A percentile compares a stretch with the other conserved stretches of the same genome.
Evolutionary conservation across 2,329 filamentous ascomycete species (phyloP).

Genomic region (Samsoniella hepiali): DNA sequence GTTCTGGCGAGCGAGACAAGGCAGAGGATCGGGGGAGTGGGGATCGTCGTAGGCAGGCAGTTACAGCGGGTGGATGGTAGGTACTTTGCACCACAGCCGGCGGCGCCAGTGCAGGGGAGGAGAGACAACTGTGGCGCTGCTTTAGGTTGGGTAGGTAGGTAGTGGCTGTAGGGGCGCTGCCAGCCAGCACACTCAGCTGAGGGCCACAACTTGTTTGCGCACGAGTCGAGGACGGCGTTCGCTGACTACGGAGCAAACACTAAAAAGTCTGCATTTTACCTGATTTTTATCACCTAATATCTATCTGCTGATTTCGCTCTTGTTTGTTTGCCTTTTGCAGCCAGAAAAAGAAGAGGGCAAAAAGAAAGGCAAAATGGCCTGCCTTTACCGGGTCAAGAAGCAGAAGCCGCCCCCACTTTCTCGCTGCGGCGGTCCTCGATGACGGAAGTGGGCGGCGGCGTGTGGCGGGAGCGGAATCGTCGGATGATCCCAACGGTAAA

Average conservation of each 20-base stretch:
- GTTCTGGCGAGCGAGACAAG: constrained; percentile 6
- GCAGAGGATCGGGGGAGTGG: constrained; percentile 1
- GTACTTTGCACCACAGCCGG: no score
- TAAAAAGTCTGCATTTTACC: no score
- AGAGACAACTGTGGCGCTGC: no score
- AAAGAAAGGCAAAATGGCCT: background rate
- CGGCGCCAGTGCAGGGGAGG: background rate
- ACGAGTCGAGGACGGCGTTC: no score
- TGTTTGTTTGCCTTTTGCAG: no score
- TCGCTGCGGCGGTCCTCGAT: background rate
- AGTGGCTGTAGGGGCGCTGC: background rate
- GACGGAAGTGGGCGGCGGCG: constrained; percentile 4
- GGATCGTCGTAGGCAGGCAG: background rate
- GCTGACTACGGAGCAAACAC: no score
- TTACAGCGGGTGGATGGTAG: background rate
- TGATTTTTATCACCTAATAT: no score
- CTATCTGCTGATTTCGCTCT: no score
- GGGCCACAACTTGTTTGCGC: no score
- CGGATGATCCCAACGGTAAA: background rate
- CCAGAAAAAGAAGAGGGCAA: no score
- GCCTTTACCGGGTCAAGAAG: background rate
- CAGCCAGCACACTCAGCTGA: no score
- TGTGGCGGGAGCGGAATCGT: background rate
- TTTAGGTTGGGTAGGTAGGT: background rate
- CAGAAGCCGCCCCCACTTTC: background rate